These are phyloP conservation scores for Diplodia corticola DNA, from an alignment of 2,329 filamentous ascomycete genomes.

Conservation along the genomic window DNA sequence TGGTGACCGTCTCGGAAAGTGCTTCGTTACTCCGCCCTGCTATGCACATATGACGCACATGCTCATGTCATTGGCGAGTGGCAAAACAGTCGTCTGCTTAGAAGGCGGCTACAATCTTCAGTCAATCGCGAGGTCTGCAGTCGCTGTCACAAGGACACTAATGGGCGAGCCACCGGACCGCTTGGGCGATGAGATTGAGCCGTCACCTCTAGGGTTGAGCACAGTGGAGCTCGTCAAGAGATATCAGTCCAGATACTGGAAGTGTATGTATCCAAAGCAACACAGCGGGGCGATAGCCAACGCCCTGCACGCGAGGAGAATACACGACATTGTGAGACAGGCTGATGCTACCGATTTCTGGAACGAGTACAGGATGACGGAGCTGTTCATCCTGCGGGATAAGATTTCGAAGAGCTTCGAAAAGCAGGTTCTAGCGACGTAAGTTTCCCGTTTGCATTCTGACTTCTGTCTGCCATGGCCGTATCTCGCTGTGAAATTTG, in stretches of 20 bases:
- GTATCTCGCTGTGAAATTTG: not conserved
- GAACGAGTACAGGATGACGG: conserved; percentile 73
- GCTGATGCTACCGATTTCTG: conserved; percentile 73
- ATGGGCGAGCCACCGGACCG: conserved; percentile 90
- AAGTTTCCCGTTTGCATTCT: conserved; percentile 33
- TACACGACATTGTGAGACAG: conserved; percentile 77
- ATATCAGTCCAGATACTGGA: conserved; percentile 72
- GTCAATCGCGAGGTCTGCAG: conserved; percentile 88
- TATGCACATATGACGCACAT: conserved; percentile 99
- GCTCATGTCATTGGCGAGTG: conserved; percentile 91
- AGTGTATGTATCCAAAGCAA: conserved; percentile 74
- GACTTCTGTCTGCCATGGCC: too few relatives aligned
- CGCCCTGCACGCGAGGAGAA: conserved; percentile 54
- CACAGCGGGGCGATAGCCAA: conserved; percentile 34
- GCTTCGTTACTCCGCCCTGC: conserved; percentile 85
- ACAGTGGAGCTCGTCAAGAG: conserved; percentile 59
- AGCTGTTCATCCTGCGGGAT: conserved; percentile 75
- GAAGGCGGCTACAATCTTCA: conserved; percentile 94
- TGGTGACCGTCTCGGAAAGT: conserved; percentile 89
- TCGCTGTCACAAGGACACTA: conserved; percentile 86
- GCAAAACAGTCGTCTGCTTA: conserved; percentile 87
- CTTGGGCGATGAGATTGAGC: conserved; percentile 41
- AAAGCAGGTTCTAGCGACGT: conserved; percentile 82
- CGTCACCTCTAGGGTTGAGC: conserved; percentile 39
- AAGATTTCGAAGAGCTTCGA: conserved; percentile 74